A percentile compares a stretch with the other conserved stretches of the same genome.
Evolutionary conservation across 768 basidiomycete genomes (phyloP).

Genomic region (Leucogyrophana mollusca): DNA sequence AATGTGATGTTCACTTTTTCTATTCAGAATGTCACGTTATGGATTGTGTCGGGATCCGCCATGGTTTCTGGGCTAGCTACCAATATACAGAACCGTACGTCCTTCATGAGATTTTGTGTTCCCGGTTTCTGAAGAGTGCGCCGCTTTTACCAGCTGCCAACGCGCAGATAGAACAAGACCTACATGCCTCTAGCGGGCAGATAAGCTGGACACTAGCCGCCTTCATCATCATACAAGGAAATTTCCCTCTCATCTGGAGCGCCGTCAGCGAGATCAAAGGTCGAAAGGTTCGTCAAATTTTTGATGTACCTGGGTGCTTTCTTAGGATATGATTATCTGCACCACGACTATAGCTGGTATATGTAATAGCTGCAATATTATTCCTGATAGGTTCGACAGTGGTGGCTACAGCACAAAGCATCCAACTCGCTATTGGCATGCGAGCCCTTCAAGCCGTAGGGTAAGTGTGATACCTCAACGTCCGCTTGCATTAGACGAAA

Average conservation of each 20-base stretch:
- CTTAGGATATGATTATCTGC: slow-evolving; percentile 5
- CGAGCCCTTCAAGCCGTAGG: slow-evolving; percentile 68
- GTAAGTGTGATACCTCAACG: slow-evolving; percentile 31
- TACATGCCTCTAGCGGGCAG: slow-evolving; percentile 58
- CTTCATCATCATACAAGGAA: slow-evolving; percentile 75
- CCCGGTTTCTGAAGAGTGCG: neutral
- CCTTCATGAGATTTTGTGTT: neutral
- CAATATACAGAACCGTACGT: slow-evolving; percentile 30
- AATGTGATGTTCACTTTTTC: slow-evolving; percentile 1
- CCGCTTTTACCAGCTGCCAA: slow-evolving; percentile 51
- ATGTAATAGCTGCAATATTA: slow-evolving; percentile 49
- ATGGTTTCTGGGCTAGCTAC: slow-evolving; percentile 20
- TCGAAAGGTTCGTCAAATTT: slow-evolving; percentile 48
- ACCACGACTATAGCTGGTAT: slow-evolving; percentile 45
- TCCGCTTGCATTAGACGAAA: neutral
- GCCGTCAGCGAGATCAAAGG: slow-evolving; percentile 75
- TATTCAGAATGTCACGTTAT: slow-evolving; percentile 21
- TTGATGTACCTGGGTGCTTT: neutral
- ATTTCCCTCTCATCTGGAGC: slow-evolving; percentile 65
- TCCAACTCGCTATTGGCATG: slow-evolving; percentile 62
- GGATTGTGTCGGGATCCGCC: slow-evolving; percentile 24
- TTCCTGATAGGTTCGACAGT: slow-evolving; percentile 56
- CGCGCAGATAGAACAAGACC: slow-evolving; percentile 52
- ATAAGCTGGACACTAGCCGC: slow-evolving; percentile 68
- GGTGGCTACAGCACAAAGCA: slow-evolving; percentile 53